These are phyloP conservation scores for Epichloe coenophiala DNA, from an alignment of 2,329 filamentous ascomycete genomes.

Conservation along the genomic window DNA sequence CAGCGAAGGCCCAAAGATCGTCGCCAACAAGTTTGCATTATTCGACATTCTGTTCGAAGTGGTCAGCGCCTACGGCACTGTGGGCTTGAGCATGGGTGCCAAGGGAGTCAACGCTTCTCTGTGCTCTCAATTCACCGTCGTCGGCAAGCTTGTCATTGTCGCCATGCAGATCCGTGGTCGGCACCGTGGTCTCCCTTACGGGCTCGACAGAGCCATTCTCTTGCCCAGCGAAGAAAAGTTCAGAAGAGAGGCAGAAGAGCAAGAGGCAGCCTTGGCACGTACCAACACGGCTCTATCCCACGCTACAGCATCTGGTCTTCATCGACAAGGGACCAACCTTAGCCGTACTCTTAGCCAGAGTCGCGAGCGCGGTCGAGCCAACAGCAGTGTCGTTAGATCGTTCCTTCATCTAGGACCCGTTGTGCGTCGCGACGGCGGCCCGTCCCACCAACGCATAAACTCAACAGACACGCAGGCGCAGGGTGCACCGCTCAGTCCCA, in stretches of 20 bases:
- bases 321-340: constrained; percentile 16
- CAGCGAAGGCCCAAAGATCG: constrained; percentile 61
- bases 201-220: constrained; percentile 47
- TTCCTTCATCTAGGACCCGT: constrained; percentile 36
- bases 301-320: constrained; percentile 16
- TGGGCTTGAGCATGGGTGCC: constrained; percentile 81
- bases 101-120: constrained; percentile 64
- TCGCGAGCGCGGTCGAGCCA: constrained; percentile 22
- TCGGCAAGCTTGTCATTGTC: constrained; percentile 58
- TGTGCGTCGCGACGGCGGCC: constrained; percentile 16
- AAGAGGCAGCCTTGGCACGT: constrained; percentile 25
- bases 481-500: constrained; percentile 4
- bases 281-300: constrained; percentile 23
- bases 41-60: constrained; percentile 71
- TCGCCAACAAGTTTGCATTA: constrained; percentile 49
- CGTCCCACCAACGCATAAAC: constrained; percentile 13
- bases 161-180: constrained; percentile 58
- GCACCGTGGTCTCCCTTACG: constrained; percentile 55
- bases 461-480: constrained; percentile 13
- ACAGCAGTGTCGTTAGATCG: constrained; percentile 30
- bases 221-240: constrained; percentile 44
- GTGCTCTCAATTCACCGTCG: constrained; percentile 61
- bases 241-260: constrained; percentile 36
- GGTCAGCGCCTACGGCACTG: constrained; percentile 85
- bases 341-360: constrained; percentile 24